phyloP scores from a whole-genome alignment of 768 basidiomycete species.

The Mycena filopes region DNA sequence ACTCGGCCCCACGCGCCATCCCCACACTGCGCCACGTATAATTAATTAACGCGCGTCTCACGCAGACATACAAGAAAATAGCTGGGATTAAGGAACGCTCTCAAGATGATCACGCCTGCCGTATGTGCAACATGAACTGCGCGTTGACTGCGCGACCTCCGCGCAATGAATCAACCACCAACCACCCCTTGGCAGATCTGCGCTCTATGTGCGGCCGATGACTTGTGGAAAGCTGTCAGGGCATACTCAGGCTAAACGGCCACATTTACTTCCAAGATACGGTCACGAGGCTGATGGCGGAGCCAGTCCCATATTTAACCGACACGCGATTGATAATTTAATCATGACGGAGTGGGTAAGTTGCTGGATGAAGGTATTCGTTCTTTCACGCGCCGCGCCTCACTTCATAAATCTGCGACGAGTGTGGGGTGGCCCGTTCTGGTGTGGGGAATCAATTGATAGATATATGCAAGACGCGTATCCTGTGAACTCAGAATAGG shows the following conservation, averaged over 20 bases:
- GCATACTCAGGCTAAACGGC: no score
- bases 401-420: neutral
- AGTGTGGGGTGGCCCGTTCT: conserved; percentile 12
- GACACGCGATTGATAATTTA: neutral
- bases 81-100: neutral
- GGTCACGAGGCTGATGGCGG: no score
- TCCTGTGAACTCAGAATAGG: neutral
- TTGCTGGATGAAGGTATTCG: neutral
- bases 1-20: neutral
- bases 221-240: no score
- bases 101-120: neutral
- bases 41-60: neutral
- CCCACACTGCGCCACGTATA: neutral
- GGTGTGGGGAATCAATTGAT: conserved; percentile 6
- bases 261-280: no score
- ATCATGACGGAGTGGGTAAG: conserved; percentile 1
- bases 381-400: no score
- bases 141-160: neutral
- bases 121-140: neutral
- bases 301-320: neutral
- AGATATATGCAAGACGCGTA: neutral
- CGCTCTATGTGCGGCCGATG: no score
- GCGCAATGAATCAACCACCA: no score
- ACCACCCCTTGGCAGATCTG: no score
- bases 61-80: neutral